These are phyloP conservation scores for Eucalyptus erythrocorys DNA, from an alignment of 345 rosid genomes.

Conservation along the genomic window DNA sequence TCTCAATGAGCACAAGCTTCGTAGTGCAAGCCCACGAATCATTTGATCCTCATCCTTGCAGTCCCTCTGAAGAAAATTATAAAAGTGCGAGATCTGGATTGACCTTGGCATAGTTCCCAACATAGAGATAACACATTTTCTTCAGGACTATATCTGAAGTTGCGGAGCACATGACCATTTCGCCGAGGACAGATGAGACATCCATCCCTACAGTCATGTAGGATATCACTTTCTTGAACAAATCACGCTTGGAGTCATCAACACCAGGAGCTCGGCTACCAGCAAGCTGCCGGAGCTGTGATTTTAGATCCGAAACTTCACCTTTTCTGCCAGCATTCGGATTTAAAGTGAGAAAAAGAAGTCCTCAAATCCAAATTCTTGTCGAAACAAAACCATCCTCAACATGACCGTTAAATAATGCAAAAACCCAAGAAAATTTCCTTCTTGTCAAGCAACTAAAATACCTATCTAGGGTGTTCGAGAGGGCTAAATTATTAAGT, in stretches of 20 bases:
- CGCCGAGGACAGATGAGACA: slow-evolving; percentile 86
- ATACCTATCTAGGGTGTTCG: neutral
- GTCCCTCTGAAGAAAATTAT: slow-evolving; percentile 92
- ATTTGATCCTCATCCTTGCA: slow-evolving; percentile 94
- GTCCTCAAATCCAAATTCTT: neutral
- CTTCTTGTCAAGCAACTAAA: neutral
- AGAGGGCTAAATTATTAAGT: neutral
- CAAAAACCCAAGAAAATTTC: neutral
- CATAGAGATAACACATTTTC: slow-evolving; percentile 97
- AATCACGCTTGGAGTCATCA: slow-evolving; percentile 93
- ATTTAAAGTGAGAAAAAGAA: neutral
- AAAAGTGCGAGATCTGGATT: slow-evolving; percentile 90
- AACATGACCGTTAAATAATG: neutral
- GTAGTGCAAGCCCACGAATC: slow-evolving; percentile 90
- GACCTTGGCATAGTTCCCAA: slow-evolving; percentile 93
- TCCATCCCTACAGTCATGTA: slow-evolving; percentile 93
- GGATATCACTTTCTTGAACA: slow-evolving; percentile 90
- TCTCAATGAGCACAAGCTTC: slow-evolving; percentile 84
- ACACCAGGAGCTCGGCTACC: slow-evolving; percentile 93
- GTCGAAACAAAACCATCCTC: neutral
- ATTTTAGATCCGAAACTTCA: slow-evolving; percentile 86
- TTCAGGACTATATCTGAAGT: slow-evolving; percentile 96
- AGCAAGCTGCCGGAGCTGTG: slow-evolving; percentile 94
- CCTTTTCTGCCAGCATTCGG: slow-evolving; percentile 52
- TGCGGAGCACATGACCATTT: slow-evolving; percentile 99